Base-by-base conservation (phyloP, 2,329 filamentous ascomycete species). In the Claviceps sp. region DNA sequence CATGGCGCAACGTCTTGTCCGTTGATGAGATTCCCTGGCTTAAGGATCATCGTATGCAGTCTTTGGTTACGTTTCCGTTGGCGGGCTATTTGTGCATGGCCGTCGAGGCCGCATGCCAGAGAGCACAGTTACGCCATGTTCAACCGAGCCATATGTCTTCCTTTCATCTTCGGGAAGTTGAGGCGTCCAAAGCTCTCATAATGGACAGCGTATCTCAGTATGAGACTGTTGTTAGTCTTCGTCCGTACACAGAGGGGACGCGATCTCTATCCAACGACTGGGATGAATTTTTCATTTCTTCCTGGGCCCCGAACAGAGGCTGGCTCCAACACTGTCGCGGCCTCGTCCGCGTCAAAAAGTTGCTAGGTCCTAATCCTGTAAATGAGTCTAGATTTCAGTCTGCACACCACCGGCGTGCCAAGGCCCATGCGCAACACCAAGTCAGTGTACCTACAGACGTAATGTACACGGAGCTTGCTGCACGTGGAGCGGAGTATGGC, bases 321-420 rank as follows among this genome's bases (percentile, higher is more conserved):
- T 82, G 79, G 79, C 71, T 73, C 1, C 76, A 82, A 58, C 74
- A 83, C 58, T 81, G 78, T 60, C 68, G 72, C 48, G 76, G 76
- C 20, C 65, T 77, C 2, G 67, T 81, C 11, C 63, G 68, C 5
- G 67, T 74, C 2, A 48, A 30, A 14, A 52, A 50, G 34, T 5
- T 20, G 18, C 50, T 41, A 6, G n/a, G 5, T 1, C 6, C 46
- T 16, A 65, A 65, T 44, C 54, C 61, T 1, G 59, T 65, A 5
- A 49, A 20, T 18, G 11, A n/a, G 20, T 13, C 47, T 8, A 43
- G 47, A 1, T 49, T 49, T 40, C 47, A 49, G n/a, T 9, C 38
- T 11, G 24, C 47, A 7, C 38, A 42, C n/a, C 1, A 1, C n/a
- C 47, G 47, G 13, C 47, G 38, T 11, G 7, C 1, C 7, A 24